Evolutionary conservation across 345 rosid genomes (phyloP), one percentile per base, ranked within the genome.

Genomic region (Syzygium oleosum): DNA sequence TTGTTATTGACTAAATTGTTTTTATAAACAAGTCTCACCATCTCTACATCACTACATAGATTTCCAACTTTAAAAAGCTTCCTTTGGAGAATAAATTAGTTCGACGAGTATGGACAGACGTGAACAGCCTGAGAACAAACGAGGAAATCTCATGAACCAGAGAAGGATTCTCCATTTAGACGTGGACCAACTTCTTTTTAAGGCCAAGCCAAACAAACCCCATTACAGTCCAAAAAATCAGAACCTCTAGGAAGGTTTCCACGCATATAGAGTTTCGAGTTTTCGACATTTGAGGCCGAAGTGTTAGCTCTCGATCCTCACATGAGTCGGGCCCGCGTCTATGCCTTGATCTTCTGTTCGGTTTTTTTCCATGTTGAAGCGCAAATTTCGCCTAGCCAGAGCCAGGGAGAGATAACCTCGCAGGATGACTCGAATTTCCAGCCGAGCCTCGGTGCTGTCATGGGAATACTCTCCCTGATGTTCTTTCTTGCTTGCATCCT

Each of bases 361-460:
- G 41, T 85, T 29, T 78, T 83, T 59, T 77, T 46, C 80, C 80
- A 84, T 9, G 85, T 43, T 6, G 54, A 80, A 55, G 86, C 88
- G 21, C 88, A 83, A 68, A 25, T 27, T 31, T 9, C 78, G 31
- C 31, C 38, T 6, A 31, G 41, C 54, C 52, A 46, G 17, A 31
- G 41, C 54, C 52, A 46, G 43, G 34, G 51, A 14, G 51, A 9
- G 49, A 58, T 25, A 73, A 2, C 79, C 9, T 51, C 52, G 25
- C 53, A 49, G 38, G 41, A 84, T 12, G 90, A 2, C 23, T 12
- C 94, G 23, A 93, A 86, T 90, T 94, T 95, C 84, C 92, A 90
- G 85, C 97, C 99, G 49, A 95, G 97, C 46, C 93, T 95, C 21
- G 96, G 97, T 8, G 93, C 95, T 65, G 97, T 97, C 31, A 88